phyloP scores from a whole-genome alignment of 163 green algal species.

The Trebouxia gelatinosa region DNA sequence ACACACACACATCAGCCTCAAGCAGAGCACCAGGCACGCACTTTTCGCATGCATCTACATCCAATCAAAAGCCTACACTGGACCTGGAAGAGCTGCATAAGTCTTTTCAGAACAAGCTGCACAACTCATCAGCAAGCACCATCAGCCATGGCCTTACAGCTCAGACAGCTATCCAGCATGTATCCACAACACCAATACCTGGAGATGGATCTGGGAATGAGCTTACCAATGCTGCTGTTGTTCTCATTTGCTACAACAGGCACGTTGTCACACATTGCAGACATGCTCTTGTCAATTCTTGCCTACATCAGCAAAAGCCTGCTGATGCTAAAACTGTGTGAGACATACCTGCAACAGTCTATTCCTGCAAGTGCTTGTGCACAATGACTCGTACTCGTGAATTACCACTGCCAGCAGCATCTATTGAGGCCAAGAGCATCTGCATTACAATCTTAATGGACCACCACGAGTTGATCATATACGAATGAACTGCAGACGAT shows the following conservation, averaged over 20 bases:
- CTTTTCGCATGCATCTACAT: neutral
- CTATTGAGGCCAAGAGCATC: neutral
- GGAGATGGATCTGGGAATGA: neutral
- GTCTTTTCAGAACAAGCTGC: neutral
- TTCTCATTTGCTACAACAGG: constrained; percentile 51
- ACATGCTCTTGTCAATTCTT: no score
- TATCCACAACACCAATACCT: neutral
- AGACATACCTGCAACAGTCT: neutral
- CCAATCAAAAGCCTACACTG: neutral
- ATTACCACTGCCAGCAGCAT: neutral
- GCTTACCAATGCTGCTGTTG: constrained; percentile 40
- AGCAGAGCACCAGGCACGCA: neutral
- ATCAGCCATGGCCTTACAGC: neutral
- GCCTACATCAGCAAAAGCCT: neutral
- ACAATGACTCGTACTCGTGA: neutral
- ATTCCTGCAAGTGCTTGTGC: no score
- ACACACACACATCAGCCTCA: neutral
- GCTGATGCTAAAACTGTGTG: neutral
- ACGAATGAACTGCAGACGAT: neutral
- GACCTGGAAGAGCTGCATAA: constrained; percentile 20
- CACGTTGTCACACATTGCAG: no score
- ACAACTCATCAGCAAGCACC: neutral
- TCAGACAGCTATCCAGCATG: neutral
- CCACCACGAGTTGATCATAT: neutral
- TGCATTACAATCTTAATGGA: neutral